Evolutionary conservation across 345 rosid species (phyloP).

Genomic region (Pelargonium nanum): DNA sequence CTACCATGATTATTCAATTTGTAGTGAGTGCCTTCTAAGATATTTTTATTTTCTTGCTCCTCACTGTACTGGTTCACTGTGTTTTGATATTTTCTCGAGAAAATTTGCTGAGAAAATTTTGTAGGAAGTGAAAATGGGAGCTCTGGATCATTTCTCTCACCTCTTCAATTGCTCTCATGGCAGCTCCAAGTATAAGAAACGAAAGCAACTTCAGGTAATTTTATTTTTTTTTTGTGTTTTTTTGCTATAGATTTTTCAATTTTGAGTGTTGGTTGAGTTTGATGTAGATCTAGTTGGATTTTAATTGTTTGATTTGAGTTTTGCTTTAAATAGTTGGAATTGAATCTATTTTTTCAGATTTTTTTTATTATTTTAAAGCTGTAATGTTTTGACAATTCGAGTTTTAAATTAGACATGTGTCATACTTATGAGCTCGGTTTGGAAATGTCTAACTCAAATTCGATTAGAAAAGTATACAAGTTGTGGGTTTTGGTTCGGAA

Average conservation of each 20-base stretch:
- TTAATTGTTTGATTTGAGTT: not conserved
- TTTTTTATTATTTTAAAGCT: no score
- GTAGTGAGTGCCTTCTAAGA: no score
- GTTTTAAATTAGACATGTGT: no score
- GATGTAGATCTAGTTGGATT: not conserved
- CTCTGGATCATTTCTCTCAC: conserved; percentile 71
- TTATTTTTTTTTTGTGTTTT: not conserved
- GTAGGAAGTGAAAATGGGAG: conserved; percentile 79
- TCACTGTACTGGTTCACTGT: no score
- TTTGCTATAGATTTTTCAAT: not conserved
- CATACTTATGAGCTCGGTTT: no score
- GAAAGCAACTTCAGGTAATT: conserved; percentile 69
- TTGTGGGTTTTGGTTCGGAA: no score
- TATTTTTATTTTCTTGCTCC: not conserved
- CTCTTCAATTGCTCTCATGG: conserved; percentile 65
- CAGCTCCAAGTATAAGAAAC: conserved; percentile 42
- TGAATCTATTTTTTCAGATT: not conserved
- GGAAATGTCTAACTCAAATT: no score
- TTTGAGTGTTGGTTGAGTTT: not conserved
- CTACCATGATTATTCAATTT: no score
- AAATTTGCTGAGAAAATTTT: not conserved
- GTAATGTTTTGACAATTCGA: no score
- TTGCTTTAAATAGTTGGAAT: not conserved
- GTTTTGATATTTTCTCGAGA: not conserved
- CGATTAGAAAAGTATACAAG: no score